These are phyloP conservation scores for Pichia cactophila DNA, from an alignment of 1,139 yeast species.

Conservation along the genomic window DNA sequence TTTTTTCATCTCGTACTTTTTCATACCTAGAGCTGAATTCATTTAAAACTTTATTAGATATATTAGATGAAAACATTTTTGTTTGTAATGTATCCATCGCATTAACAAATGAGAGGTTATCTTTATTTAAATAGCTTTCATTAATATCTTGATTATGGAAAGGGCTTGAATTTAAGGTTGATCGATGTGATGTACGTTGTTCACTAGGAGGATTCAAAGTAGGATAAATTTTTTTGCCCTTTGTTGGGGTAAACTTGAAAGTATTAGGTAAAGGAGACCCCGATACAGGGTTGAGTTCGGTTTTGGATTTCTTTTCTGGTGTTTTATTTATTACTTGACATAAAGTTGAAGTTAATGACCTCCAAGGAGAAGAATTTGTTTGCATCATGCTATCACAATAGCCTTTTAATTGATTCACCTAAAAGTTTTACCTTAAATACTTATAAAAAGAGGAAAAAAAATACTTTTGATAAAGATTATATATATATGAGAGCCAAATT, in stretches of 20 bases:
- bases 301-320: conserved; percentile 5
- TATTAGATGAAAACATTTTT: conserved; percentile 26
- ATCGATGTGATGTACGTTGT: background rate
- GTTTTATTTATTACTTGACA: conserved; percentile 7
- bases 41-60: conserved; percentile 26
- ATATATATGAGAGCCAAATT: too few species aligned
- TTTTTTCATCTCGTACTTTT: conserved; percentile 23
- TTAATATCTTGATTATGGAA: conserved; percentile 15
- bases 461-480: too few species aligned
- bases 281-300: conserved; percentile 1
- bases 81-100: conserved; percentile 26
- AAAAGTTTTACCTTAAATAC: too few species aligned
- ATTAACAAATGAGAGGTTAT: conserved; percentile 20
- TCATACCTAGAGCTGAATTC: conserved; percentile 28
- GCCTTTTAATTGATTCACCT: background rate
- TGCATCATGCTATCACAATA: background rate
- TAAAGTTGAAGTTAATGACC: conserved; percentile 2
- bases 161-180: conserved; percentile 11
- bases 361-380: conserved; percentile 7
- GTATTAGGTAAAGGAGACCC: conserved; percentile 21
- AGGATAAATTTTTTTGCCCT: conserved; percentile 23
- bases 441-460: too few species aligned
- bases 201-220: conserved; percentile 11
- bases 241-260: conserved; percentile 26
- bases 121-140: conserved; percentile 24